These are phyloP conservation scores for Mycena rebaudengoi DNA, from an alignment of 768 basidiomycete genomes.

Conservation along the genomic window DNA sequence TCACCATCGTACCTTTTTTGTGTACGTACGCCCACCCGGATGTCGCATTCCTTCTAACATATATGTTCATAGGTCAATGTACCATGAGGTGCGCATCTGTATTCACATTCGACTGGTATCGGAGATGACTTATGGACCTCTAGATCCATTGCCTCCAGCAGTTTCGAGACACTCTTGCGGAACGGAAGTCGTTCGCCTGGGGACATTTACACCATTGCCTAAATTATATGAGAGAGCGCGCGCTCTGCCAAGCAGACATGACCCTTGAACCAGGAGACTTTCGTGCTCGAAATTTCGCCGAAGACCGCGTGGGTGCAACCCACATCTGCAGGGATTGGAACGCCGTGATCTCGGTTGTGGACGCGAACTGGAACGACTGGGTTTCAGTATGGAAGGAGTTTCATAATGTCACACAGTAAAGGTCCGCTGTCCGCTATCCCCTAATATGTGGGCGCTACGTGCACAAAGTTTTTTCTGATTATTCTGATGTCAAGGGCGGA, in stretches of 20 bases:
- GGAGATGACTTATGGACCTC: not conserved
- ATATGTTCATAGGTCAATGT: conserved; percentile 17
- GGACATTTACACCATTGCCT: conserved; percentile 53
- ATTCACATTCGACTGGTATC: too few relatives aligned
- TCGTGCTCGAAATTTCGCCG: conserved; percentile 42
- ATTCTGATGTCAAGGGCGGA: too few relatives aligned
- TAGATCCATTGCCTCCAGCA: conserved; percentile 22
- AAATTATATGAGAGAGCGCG: conserved; percentile 56
- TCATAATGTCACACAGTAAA: conserved; percentile 19
- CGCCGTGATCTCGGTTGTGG: conserved; percentile 42
- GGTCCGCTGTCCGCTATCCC: conserved; percentile 6
- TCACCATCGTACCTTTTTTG: conserved; percentile 23
- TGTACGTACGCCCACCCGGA: not conserved
- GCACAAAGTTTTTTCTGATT: too few relatives aligned
- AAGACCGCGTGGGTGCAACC: conserved; percentile 44
- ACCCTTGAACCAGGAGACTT: conserved; percentile 58
- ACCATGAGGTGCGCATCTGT: conserved; percentile 22
- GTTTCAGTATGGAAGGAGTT: conserved; percentile 22
- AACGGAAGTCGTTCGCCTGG: conserved; percentile 10
- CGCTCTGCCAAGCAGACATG: conserved; percentile 55
- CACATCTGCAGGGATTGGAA: conserved; percentile 55
- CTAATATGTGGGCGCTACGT: too few relatives aligned
- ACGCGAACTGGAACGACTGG: conserved; percentile 47
- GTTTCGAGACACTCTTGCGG: conserved; percentile 24
- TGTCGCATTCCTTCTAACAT: not conserved